Evolutionary conservation across 1,139 yeast genomes (phyloP), one percentile per base, ranked within the genome.

Genomic region (Saccharomyces hybrid): DNA sequence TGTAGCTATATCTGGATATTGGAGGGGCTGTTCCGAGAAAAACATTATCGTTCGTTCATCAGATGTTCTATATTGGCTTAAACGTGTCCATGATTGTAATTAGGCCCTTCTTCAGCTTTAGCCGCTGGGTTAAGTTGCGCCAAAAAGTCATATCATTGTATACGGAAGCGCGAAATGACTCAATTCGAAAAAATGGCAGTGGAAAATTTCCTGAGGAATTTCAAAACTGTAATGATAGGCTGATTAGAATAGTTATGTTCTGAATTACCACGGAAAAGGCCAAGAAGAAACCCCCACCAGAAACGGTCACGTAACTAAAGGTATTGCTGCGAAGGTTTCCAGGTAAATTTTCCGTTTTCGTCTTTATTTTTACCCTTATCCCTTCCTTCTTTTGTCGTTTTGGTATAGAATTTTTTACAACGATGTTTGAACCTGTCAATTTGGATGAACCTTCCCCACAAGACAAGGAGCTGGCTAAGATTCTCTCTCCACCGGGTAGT

Each of bases 171-270:
- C 31, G 34, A 25, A 44, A 16, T 28, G 30, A 16, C 25, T 27
- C 26, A 32, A 20, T 38, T 11, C 28, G 23, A 50, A 16, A 11
- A 38, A 16, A 20, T 38, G 44, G 5, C 44, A 28, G 46, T 27
- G 32, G 54, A 55, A 57, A 56, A 53, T 58, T 59, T 59, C 64
- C 63, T 55, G 58, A 56, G 64, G 64, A 61, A 61, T 61, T 59
- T 57, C 53, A 54, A 52, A 48, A 50, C 16, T 14, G 26, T 47
- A 34, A 14, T 9, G 11, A 32, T 31, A 16, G 44, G 44, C 44
- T 30, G 47, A 34, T 48, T 34, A 47, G 52, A 52, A 49, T 52
- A 34, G 14, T 49, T 32, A 16, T 49, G n/a, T n/a, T 28, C 25
- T 32, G 27, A 31, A 23, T 48, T 25, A 48, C 50, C n/a, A n/a